phyloP scores from a whole-genome alignment of 139 green algal species.

The Chlorella sp. region DNA sequence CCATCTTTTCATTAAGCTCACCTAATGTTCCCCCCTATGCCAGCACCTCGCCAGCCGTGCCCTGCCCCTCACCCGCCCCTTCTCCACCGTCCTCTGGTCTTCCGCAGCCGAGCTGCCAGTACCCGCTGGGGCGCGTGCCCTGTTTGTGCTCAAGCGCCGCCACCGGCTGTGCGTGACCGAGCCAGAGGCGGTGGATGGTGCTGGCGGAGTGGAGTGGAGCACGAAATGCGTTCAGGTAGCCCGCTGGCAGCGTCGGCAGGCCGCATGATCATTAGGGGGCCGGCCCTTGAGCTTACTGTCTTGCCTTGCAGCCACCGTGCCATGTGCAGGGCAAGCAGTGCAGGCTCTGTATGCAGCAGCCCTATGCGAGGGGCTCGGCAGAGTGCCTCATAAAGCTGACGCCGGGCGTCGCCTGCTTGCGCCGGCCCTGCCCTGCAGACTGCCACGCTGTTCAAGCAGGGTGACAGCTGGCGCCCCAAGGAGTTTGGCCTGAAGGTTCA shows the following conservation, averaged over 20 bases:
- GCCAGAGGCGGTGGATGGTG: not conserved
- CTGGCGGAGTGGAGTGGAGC: slow-evolving; percentile 23
- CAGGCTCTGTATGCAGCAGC: not conserved
- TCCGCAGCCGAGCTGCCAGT: slow-evolving; percentile 25
- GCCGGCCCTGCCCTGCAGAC: not conserved
- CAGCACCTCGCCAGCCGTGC: not conserved
- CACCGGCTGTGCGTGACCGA: slow-evolving; percentile 18
- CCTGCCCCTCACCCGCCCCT: not conserved
- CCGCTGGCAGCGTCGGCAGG: not conserved
- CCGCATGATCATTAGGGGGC: not conserved
- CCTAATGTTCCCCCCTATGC: not conserved
- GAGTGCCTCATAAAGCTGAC: no score
- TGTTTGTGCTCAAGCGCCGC: slow-evolving; percentile 27
- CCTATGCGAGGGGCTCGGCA: not conserved
- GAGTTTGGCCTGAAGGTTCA: slow-evolving; percentile 32
- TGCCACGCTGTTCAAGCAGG: slow-evolving; percentile 21
- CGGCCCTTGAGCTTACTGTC: not conserved
- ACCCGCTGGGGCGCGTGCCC: not conserved
- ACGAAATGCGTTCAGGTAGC: slow-evolving; percentile 9
- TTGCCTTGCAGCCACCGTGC: not conserved
- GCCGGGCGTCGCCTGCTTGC: not conserved
- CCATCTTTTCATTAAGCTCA: not conserved
- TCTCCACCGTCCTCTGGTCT: not conserved
- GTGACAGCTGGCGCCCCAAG: slow-evolving; percentile 22
- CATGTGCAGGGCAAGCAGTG: not conserved